Evolutionary conservation across 768 basidiomycete species (phyloP), one percentile per base, ranked within the genome.

Genomic region (Panus rudis): DNA sequence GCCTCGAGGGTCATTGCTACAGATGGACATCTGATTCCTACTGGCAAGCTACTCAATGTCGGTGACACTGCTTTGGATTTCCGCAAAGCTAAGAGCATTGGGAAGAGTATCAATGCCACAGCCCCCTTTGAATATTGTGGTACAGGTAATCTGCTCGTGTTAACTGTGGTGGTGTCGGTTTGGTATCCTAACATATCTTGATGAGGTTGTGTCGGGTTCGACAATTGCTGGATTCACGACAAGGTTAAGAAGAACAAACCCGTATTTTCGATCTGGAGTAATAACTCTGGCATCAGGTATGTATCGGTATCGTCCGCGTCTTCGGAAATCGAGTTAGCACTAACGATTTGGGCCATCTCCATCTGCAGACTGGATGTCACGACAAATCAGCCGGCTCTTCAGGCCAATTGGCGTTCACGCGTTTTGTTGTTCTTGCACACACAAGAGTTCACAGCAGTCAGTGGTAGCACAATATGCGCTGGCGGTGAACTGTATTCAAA

Each of bases 221-320:
- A 75, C 50, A 72, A 73, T 47, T 63, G 61, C 42, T 75, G 68
- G 67, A 51, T 72, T 31, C 70, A 70, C 44, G 69, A 74, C 45
- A 41, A 61, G 11, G 55, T 57, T 24, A 38, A 56, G 37, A 37
- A 31, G 6, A 48, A 49, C 5, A 59, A 61, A 30, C 60, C 64
- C 4, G 59, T 51, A 10, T 61, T 72, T 38, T 65, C 67, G 1
- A 48, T 72, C 6, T 75, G 70, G 69, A 71, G 69, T 49, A 57
- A 52, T 25, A 67, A 65, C 48, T 72, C 71, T 26, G 72, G 73
- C 3, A 72, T 73, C 43, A 66, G 64, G 65, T 27, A 7, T 16
- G 12, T 1, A 30, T 28, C 10, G 25, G 4, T 32, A 16, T 28
- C 20, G 3, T 30, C 32, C 19, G 17, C 21, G 12, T 22, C 10